Evolutionary conservation across 2,329 filamentous ascomycete species (phyloP), one percentile per base, ranked within the genome.

Genomic region (Byssothecium circinans): DNA sequence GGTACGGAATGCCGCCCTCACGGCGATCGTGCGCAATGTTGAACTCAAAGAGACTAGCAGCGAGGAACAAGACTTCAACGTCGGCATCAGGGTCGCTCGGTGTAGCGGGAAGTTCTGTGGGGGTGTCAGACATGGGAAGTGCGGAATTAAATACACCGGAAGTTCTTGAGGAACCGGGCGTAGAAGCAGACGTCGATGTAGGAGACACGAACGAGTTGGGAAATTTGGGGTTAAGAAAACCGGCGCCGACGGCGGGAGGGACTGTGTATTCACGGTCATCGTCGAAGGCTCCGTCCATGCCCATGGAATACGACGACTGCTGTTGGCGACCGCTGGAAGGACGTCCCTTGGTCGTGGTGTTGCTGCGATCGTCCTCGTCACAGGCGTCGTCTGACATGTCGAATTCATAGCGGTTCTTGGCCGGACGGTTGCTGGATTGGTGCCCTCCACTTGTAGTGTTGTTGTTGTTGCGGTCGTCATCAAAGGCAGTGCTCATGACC

Each of bases 21-120:
- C 89, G 85, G 60, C 95, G 89, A 20, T 91, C 88, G 19, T 88
- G 89, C 65, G 92, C 89, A 65, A 97, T 97, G 64, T 96, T 95
- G 75, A 97, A 99, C 70, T 97, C 91, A 67, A 96, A 97, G 25
- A 97, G 81, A 60, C 89, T 95, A 17, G 92, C 94, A 12, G 91
- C 94, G 15, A 96, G 79, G 79, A 95, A 99, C 37, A 97, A 76
- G 7, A 96, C 83, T 47, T 86, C 87, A 54, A 86, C 87, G 18
- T 83, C 79, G 41, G 80, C 76, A 20, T 81, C 76, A 20, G 75
- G 73, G 32, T 75, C 43, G 76, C 76, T 37, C 69, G 77, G 32
- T 4, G 67, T 64, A 6, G 53, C 53, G 2, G 64, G 64, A 1
- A 61, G 53, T 3, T 62, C 60, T 25, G 56, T 59, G 20, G 58